Evolutionary conservation across 108 stramenopile species (phyloP).

Genomic region (Cyclotella kingstonii): DNA sequence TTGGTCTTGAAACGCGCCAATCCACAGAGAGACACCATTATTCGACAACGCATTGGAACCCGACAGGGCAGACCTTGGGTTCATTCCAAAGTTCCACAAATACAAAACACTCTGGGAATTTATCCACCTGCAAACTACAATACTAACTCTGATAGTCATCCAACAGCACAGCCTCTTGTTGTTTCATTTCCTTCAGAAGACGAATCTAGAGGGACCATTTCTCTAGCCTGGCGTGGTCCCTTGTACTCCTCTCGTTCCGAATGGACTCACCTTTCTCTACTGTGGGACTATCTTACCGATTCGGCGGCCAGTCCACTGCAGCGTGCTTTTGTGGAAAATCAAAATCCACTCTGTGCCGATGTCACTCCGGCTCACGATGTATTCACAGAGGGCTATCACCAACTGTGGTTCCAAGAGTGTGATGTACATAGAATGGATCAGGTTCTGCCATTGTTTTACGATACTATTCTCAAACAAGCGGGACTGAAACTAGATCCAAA

Average conservation of each 20-base stretch:
- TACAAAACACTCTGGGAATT: constrained; percentile 19
- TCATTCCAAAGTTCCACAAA: constrained; percentile 27
- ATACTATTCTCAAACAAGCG: constrained; percentile 24
- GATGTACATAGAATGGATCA: constrained; percentile 44
- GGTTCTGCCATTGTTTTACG: constrained; percentile 26
- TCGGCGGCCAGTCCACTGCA: constrained; percentile 42
- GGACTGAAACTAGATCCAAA: constrained; percentile 9
- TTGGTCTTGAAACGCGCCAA: constrained; percentile 23
- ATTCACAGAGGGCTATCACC: constrained; percentile 47
- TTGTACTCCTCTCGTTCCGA: constrained; percentile 10
- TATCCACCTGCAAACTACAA: constrained; percentile 23
- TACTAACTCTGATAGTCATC: neutral
- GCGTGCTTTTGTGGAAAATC: constrained; percentile 43
- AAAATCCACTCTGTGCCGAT: constrained; percentile 40
- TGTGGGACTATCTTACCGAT: constrained; percentile 42
- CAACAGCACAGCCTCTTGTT: constrained; percentile 11
- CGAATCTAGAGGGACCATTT: constrained; percentile 40
- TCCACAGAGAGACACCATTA: neutral
- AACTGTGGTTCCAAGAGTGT: constrained; percentile 41
- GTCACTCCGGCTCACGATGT: constrained; percentile 39
- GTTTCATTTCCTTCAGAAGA: constrained; percentile 42
- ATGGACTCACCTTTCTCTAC: constrained; percentile 26
- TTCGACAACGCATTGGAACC: neutral
- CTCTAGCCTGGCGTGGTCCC: constrained; percentile 43
- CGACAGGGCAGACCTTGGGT: constrained; percentile 37